phyloP scores from a whole-genome alignment of 164 flowering plant species.

The Vitis rupestris region DNA sequence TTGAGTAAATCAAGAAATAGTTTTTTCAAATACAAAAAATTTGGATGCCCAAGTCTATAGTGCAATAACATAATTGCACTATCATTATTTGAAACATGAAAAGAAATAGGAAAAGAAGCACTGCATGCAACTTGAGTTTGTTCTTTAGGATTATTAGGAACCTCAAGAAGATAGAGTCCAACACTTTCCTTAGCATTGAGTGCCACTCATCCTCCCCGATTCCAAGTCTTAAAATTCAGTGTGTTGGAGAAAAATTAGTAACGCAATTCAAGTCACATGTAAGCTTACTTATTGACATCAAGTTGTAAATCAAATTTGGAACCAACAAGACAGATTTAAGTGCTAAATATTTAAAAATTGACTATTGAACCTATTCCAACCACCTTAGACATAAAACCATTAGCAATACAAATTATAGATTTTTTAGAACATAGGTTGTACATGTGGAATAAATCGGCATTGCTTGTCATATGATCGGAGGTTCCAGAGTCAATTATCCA shows the following conservation, averaged over 20 bases:
- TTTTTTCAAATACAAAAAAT: background rate
- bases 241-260: too few species aligned
- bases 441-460: background rate
- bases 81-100: background rate
- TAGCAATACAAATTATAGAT: background rate
- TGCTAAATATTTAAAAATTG: background rate
- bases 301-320: background rate
- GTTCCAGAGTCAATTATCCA: too few species aligned
- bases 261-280: background rate
- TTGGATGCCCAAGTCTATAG: background rate
- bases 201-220: too few species aligned
- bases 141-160: background rate
- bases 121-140: background rate
- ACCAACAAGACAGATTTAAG: background rate
- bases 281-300: too few species aligned
- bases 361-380: background rate
- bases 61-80: background rate
- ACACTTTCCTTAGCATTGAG: background rate
- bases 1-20: background rate
- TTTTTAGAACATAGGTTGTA: background rate
- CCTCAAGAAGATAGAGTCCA: background rate
- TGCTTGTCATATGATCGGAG: conserved; percentile 11
- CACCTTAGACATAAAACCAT: background rate
- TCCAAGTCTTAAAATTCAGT: background rate
- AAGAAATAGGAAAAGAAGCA: background rate